Percentiles rank a stretch among this genome's conserved stretches.
Evolutionary conservation across 2,329 filamentous ascomycete species (phyloP).

Genomic region (Colletotrichum camelliae): DNA sequence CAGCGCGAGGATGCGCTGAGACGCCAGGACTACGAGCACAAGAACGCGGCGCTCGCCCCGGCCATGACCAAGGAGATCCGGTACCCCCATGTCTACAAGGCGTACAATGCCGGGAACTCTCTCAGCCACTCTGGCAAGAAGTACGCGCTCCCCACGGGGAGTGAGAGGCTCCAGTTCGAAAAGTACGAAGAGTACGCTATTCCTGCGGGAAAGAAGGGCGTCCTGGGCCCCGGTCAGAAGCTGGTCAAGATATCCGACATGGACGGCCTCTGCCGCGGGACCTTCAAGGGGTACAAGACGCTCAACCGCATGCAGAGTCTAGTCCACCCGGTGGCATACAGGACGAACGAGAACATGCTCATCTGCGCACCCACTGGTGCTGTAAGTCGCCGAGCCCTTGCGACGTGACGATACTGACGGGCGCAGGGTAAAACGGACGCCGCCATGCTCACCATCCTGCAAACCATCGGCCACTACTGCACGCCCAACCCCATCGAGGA

Average conservation of each 20-base stretch:
- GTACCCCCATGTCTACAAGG: conserved; percentile 94
- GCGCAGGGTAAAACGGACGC: conserved; percentile 90
- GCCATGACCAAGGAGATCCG: conserved; percentile 74
- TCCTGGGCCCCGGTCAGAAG: conserved; percentile 73
- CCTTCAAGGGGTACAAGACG: conserved; percentile 91
- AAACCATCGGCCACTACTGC: conserved; percentile 86
- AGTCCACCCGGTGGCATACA: conserved; percentile 93
- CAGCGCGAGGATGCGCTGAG: conserved; percentile 82
- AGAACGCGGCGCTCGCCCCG: conserved; percentile 73
- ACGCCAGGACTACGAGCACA: conserved; percentile 81
- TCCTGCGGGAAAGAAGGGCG: conserved; percentile 81
- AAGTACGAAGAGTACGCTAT: conserved; percentile 91
- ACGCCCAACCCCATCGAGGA: conserved; percentile 80
- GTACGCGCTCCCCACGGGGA: conserved; percentile 82
- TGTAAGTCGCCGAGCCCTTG: conserved; percentile 44
- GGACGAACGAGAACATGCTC: conserved; percentile 97
- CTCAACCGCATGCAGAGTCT: conserved; percentile 98
- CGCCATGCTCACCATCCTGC: conserved; percentile 94
- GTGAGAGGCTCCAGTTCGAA: conserved; percentile 69
- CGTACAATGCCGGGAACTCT: conserved; percentile 84
- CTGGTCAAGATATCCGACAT: conserved; percentile 81
- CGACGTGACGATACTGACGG: conserved; percentile 12
- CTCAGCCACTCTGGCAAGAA: conserved; percentile 80
- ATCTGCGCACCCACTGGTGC: conserved; percentile 98
- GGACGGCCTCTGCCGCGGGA: conserved; percentile 88